Evolutionary conservation across 83 land plant genomes (phyloP).

Genomic region (Picea abies): DNA sequence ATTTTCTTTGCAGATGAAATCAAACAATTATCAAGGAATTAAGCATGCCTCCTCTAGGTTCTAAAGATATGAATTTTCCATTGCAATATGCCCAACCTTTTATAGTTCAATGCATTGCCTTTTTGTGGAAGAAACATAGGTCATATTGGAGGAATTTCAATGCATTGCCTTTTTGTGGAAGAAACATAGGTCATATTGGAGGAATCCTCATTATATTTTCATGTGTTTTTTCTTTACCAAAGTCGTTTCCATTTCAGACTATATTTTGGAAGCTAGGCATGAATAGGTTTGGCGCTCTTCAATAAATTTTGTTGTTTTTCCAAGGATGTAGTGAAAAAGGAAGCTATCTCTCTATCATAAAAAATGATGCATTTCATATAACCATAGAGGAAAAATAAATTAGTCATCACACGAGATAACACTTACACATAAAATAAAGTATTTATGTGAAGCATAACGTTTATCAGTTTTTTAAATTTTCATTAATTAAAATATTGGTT

Average conservation of each 20-base stretch:
- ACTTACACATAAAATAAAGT: too few species aligned
- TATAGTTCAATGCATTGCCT: conserved; percentile 45
- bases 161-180: conserved; percentile 59
- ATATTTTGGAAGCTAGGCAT: conserved; percentile 52
- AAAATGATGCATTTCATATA: too few species aligned
- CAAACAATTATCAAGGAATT: conserved; percentile 45
- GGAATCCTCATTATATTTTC: conserved; percentile 50
- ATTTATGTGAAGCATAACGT: too few species aligned
- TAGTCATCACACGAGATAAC: too few species aligned
- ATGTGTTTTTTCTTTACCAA: conserved; percentile 41
- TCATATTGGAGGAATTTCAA: conserved; percentile 61
- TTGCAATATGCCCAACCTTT: conserved; percentile 48
- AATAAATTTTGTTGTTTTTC: too few species aligned
- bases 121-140: conserved; percentile 50
- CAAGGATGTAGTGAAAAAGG: too few species aligned
- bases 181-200: conserved; percentile 56
- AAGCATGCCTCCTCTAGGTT: conserved; percentile 41
- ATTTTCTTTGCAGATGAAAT: conserved; percentile 37
- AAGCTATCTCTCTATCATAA: too few species aligned
- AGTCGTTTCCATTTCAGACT: conserved; percentile 43
- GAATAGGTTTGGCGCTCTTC: conserved; percentile 29
- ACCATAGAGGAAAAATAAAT: too few species aligned
- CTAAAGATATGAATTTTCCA: conserved; percentile 45
- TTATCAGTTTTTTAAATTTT: too few species aligned
- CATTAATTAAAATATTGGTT: too few species aligned